Base-by-base conservation (phyloP, 768 basidiomycete species). In the Calvatia gigantea region DNA sequence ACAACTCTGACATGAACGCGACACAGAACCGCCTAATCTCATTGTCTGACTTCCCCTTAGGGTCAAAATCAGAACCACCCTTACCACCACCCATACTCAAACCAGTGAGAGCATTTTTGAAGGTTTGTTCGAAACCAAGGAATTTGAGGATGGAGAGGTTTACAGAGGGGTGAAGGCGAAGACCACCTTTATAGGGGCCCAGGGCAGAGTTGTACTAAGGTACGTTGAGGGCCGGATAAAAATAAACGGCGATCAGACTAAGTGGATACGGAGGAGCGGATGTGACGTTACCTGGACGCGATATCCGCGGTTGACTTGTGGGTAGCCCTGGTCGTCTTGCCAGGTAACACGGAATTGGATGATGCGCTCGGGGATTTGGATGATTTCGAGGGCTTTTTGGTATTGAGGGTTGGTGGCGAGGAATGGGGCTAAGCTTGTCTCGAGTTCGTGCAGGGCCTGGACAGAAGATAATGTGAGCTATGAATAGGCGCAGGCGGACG, bases 121-220 rank as follows among this genome's bases (percentile, higher is more conserved):
- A 88, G 58, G 80, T 84, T 69, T 90, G 87, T 72, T 90, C 87
- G 71, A 88, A 87, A 42, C 87, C 87, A 60, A 90, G 80, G 83
- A 90, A 90, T 68, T 90, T 90, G 70, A 90, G 80, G 74, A 90
- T 88, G 62, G 85, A 86, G 35, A 90, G 79, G 75, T 88, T 89
- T 73, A 90, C 87, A 50, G 83, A 81, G 58, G 86, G 86, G 75
- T 89, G 87, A 49, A 90, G 79, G 60, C 87, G 83, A 62, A 89
- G 82, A 70, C 87, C 87, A 59, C 87, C 87, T 70, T 87, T 86
- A 78, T 87, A 87, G 39, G 87, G 87, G 52, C 87, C 87, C 28
- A 90, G 78, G 25, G 85, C 85, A 43, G 86, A 88, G 78, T 86
- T 87, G 76, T 84, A 89, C 82, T 86, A 63, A n/a, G n/a, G n/a